Percentiles rank a stretch among this genome's conserved stretches.
Evolutionary conservation across 148 eudicot species (phyloP).

Genomic region (Rhododendron kiyosumense): DNA sequence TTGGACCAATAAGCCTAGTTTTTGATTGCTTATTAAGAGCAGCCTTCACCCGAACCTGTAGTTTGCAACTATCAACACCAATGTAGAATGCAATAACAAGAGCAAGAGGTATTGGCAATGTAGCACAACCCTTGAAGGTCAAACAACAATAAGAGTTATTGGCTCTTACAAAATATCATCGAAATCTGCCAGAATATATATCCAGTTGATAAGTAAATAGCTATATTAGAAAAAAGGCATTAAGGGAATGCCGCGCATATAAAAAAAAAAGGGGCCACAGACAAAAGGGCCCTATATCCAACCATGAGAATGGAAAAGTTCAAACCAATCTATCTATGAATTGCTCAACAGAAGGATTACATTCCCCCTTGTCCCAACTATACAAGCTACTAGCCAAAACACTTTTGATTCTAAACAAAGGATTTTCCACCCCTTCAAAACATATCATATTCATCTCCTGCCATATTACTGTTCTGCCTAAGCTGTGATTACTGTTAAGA

Average conservation of each 20-base stretch:
- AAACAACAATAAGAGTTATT: not conserved
- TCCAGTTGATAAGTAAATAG: not conserved
- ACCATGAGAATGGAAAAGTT: no score
- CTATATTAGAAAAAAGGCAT: no score
- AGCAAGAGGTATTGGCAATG: not conserved
- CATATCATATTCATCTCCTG: no score
- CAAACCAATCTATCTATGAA: no score
- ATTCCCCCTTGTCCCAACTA: no score
- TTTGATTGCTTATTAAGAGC: constrained; percentile 77
- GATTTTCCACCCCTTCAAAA: no score
- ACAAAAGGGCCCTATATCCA: no score
- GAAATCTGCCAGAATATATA: not conserved
- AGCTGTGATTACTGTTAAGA: not conserved
- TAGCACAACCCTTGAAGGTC: not conserved
- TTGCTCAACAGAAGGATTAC: no score
- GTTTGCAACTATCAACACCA: constrained; percentile 12
- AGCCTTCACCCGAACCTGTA: constrained; percentile 86
- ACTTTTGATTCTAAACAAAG: no score
- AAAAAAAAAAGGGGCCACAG: no score
- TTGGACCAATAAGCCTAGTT: constrained; percentile 93
- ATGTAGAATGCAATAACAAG: not conserved
- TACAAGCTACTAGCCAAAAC: no score
- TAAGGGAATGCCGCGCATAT: not conserved
- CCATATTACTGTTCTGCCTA: not conserved
- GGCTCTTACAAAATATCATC: not conserved